These are phyloP conservation scores for Pythium phragmitis DNA, from an alignment of 352 stramenopile species.

Conservation along the genomic window DNA sequence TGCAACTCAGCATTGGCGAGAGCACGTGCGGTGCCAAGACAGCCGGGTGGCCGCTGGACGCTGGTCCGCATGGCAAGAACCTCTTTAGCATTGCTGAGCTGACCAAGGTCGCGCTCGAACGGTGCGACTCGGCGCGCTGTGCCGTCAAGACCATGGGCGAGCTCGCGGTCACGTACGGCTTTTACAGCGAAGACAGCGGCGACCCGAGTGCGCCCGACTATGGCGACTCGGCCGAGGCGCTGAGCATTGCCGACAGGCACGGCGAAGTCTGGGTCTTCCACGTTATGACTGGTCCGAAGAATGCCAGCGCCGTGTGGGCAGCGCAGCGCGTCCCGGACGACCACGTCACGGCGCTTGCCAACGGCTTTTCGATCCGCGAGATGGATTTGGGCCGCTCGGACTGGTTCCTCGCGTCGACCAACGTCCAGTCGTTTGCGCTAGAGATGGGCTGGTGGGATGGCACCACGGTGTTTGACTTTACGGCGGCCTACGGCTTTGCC, in stretches of 20 bases:
- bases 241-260: constrained; percentile 87
- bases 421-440: constrained; percentile 80
- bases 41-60: constrained; percentile 50
- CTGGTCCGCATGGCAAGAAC: constrained; percentile 63
- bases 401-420: constrained; percentile 87
- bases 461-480: constrained; percentile 64
- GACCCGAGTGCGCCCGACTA: constrained; percentile 47
- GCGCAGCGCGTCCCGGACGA: constrained; percentile 90
- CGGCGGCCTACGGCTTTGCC: constrained; percentile 46
- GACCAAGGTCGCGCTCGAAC: constrained; percentile 89
- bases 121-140: constrained; percentile 80
- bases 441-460: constrained; percentile 85
- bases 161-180: constrained; percentile 90
- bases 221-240: constrained; percentile 69
- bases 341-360: constrained; percentile 90
- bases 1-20: constrained; percentile 92
- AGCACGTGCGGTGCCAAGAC: constrained; percentile 89
- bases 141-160: constrained; percentile 90
- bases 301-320: constrained; percentile 89
- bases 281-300: constrained; percentile 87
- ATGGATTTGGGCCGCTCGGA: constrained; percentile 78
- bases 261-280: constrained; percentile 95
- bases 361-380: constrained; percentile 92
- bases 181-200: constrained; percentile 91
- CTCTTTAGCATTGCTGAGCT: constrained; percentile 91